A percentile compares a stretch with the other conserved stretches of the same genome.
Conservation (phyloP, 2,329 filamentous ascomycete species). For the Monilinia aucupariae region DNA sequence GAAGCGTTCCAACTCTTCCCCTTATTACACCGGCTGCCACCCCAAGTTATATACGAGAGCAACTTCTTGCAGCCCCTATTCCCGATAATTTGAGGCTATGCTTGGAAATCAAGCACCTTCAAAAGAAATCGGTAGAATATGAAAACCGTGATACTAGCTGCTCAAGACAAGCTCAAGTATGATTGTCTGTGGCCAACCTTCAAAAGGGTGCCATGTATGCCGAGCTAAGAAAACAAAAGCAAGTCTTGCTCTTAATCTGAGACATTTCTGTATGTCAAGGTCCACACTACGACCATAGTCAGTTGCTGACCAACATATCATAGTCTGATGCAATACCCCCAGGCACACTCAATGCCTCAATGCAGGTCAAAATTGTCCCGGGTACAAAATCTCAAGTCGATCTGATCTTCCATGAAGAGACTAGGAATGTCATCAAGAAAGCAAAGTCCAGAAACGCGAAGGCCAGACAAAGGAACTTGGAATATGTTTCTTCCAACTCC, state of each 20-base stretch:
- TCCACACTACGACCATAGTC: neutral
- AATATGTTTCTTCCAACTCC: neutral
- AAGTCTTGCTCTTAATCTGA: constrained; percentile 17
- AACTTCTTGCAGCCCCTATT: neutral
- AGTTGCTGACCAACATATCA: neutral
- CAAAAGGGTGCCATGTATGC: constrained; percentile 51
- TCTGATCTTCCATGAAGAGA: constrained; percentile 54
- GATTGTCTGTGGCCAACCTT: constrained; percentile 55
- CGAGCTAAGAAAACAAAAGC: constrained; percentile 52
- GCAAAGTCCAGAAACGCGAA: constrained; percentile 36
- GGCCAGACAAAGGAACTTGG: neutral
- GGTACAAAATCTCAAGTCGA: constrained; percentile 51
- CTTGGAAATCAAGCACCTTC: too few relatives aligned
- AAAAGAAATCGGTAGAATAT: neutral
- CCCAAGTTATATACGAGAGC: neutral
- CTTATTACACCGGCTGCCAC: neutral
- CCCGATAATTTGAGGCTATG: too few relatives aligned
- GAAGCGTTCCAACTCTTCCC: neutral
- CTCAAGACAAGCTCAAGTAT: constrained; percentile 34
- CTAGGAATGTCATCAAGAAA: constrained; percentile 47
- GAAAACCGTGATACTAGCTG: neutral
- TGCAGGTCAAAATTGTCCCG: constrained; percentile 47
- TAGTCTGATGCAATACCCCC: constrained; percentile 50
- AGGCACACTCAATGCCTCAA: constrained; percentile 50
- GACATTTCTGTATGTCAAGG: neutral